Percentiles rank a stretch among this genome's conserved stretches.
These are phyloP conservation scores for Plasmodium gonderi DNA, from an alignment of 169 alveolate genomes.

Conservation along the genomic window DNA sequence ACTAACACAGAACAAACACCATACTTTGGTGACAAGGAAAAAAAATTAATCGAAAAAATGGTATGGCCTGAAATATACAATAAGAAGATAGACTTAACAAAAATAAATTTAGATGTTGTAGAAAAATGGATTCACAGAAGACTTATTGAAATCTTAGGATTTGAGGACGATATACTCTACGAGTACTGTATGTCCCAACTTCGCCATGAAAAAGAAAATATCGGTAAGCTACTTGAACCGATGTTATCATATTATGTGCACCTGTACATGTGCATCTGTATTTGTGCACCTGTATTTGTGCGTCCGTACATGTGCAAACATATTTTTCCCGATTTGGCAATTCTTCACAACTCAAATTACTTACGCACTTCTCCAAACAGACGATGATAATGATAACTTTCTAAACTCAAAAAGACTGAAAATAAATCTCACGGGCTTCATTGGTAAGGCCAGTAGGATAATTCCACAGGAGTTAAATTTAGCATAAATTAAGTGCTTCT, in stretches of 20 bases:
- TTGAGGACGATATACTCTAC: conserved; percentile 83
- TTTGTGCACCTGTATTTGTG: too few relatives aligned
- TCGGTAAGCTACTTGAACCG: conserved; percentile 30
- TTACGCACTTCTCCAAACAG: neutral
- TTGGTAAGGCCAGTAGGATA: conserved; percentile 39
- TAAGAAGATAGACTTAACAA: conserved; percentile 78
- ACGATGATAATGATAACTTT: conserved; percentile 24
- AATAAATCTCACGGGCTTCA: conserved; percentile 56
- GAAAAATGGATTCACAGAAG: conserved; percentile 83
- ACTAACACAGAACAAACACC: conserved; percentile 82
- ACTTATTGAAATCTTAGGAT: conserved; percentile 84
- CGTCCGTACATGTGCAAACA: neutral
- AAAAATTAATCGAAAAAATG: conserved; percentile 81
- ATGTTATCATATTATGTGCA: neutral
- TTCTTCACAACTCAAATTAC: neutral
- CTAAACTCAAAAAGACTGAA: conserved; percentile 36
- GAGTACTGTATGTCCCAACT: conserved; percentile 84
- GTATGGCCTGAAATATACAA: conserved; percentile 83
- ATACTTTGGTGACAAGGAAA: conserved; percentile 83
- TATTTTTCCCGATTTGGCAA: neutral
- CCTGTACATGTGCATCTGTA: neutral
- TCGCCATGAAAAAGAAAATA: conserved; percentile 78
- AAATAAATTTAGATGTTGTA: conserved; percentile 80
- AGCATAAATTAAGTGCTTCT: neutral
- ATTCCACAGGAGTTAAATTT: neutral